phyloP scores from a whole-genome alignment of 163 green algal species.

The Scenedesmus sp. region DNA sequence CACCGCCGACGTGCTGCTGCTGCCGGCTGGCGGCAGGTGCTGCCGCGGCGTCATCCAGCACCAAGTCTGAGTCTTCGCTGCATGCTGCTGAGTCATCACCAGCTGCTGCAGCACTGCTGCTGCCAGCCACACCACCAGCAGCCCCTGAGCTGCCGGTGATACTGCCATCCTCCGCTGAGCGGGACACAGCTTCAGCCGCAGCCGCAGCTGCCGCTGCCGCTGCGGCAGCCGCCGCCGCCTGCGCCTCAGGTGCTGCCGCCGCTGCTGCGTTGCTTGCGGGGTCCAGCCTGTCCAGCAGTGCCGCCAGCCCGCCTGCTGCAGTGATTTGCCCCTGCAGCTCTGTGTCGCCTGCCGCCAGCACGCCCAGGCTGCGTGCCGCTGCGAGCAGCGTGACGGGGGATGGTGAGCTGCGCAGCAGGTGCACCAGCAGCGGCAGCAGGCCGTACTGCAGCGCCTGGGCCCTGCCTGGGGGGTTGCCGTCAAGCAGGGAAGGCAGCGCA shows the following conservation, averaged over 20 bases:
- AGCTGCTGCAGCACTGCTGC: conserved; percentile 49
- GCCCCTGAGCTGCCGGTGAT: neutral
- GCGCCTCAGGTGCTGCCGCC: conserved; percentile 28
- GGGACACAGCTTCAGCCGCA: conserved; percentile 2
- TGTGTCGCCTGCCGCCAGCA: conserved; percentile 51
- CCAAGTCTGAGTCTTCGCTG: neutral
- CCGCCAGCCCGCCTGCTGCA: conserved; percentile 40
- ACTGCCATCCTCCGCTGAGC: neutral
- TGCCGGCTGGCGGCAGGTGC: conserved; percentile 3
- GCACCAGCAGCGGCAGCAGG: conserved; percentile 60
- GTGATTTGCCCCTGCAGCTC: conserved; percentile 60
- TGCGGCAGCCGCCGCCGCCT: conserved; percentile 15
- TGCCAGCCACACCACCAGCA: neutral
- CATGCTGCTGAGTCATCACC: neutral
- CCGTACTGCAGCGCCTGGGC: conserved; percentile 42
- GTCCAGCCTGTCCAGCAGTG: conserved; percentile 47
- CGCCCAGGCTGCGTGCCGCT: conserved; percentile 48
- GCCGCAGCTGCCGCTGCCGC: conserved; percentile 32
- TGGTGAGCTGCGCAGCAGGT: conserved; percentile 51
- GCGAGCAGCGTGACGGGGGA: conserved; percentile 9
- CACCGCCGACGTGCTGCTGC: neutral
- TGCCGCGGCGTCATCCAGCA: neutral
- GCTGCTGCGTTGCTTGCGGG: conserved; percentile 20
- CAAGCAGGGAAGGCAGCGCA: conserved; percentile 39
- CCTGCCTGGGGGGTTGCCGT: conserved; percentile 43